Evolutionary conservation across 2,329 filamentous ascomycete species (phyloP).

Genomic region (Diplocarpon rosae): DNA sequence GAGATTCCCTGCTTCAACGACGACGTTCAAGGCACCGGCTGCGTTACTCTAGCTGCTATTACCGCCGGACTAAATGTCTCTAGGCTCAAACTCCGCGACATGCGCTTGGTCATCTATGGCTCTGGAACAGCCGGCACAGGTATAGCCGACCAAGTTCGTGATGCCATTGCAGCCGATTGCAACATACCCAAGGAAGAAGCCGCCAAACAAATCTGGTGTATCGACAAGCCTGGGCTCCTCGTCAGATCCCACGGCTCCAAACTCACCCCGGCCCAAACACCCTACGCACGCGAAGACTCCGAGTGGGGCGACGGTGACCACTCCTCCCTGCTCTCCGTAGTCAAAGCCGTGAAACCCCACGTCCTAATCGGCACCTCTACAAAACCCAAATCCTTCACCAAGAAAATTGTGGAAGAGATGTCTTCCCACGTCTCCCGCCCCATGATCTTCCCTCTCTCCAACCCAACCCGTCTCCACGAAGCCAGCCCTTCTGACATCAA

Average conservation of each 20-base stretch:
- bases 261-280: slow-evolving; percentile 55
- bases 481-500: slow-evolving; percentile 67
- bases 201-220: slow-evolving; percentile 67
- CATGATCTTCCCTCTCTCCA: slow-evolving; percentile 73
- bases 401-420: slow-evolving; percentile 67
- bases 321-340: slow-evolving; percentile 51
- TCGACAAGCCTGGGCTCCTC: slow-evolving; percentile 73
- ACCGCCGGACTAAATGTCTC: slow-evolving; percentile 64
- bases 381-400: slow-evolving; percentile 61
- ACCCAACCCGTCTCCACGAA: slow-evolving; percentile 76
- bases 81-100: slow-evolving; percentile 52
- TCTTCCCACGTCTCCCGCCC: slow-evolving; percentile 59
- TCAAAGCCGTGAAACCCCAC: slow-evolving; percentile 64
- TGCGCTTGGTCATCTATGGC: slow-evolving; percentile 67
- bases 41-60: slow-evolving; percentile 74
- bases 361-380: slow-evolving; percentile 80
- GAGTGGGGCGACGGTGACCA: slow-evolving; percentile 51
- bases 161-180: slow-evolving; percentile 63
- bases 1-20: slow-evolving; percentile 82
- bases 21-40: slow-evolving; percentile 81
- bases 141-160: slow-evolving; percentile 74
- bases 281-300: slow-evolving; percentile 51
- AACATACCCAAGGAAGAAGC: slow-evolving; percentile 63
- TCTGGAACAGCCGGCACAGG: slow-evolving; percentile 73
- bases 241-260: slow-evolving; percentile 48